A percentile compares a stretch with the other conserved stretches of the same genome.
These are phyloP conservation scores for Suillus tomentosus DNA, from an alignment of 768 basidiomycete species.

Conservation along the genomic window DNA sequence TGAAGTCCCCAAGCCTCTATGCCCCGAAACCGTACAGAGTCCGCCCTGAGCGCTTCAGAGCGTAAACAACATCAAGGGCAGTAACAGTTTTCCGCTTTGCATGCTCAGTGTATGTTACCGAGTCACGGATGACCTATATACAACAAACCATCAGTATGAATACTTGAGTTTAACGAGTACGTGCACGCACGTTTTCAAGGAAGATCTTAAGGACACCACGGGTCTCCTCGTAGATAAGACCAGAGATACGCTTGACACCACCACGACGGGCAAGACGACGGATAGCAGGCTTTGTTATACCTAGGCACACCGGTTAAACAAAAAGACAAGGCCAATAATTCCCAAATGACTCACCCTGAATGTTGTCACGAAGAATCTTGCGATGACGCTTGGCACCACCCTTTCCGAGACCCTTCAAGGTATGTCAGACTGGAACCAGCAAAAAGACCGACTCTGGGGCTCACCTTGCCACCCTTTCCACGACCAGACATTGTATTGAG, in stretches of 20 bases:
- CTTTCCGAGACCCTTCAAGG: slow-evolving; percentile 83
- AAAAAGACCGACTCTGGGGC: slow-evolving; percentile 8
- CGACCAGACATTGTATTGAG: slow-evolving; percentile 82
- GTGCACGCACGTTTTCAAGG: slow-evolving; percentile 74
- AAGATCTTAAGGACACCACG: slow-evolving; percentile 94
- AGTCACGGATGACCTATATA: slow-evolving; percentile 85
- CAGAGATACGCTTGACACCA: slow-evolving; percentile 95
- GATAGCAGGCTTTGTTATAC: slow-evolving; percentile 94
- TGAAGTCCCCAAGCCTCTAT: slow-evolving; percentile 13
- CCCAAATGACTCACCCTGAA: slow-evolving; percentile 51
- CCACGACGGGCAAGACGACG: slow-evolving; percentile 96
- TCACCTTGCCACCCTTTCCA: slow-evolving; percentile 91
- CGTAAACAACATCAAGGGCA: slow-evolving; percentile 91
- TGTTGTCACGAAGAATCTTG: slow-evolving; percentile 89
- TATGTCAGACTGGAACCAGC: slow-evolving; percentile 7
- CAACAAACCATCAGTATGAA: slow-evolving; percentile 11
- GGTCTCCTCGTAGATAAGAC: slow-evolving; percentile 95
- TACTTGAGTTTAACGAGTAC: not conserved
- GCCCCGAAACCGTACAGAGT: slow-evolving; percentile 52
- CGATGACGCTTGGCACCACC: slow-evolving; percentile 95
- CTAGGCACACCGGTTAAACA: slow-evolving; percentile 36
- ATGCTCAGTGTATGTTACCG: slow-evolving; percentile 98
- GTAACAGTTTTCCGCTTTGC: slow-evolving; percentile 96
- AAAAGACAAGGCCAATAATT: slow-evolving; percentile 13
- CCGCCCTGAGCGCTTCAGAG: slow-evolving; percentile 81